Conservation (phyloP, 2,329 filamentous ascomycete species). For the Pseudopithomyces maydicus region DNA sequence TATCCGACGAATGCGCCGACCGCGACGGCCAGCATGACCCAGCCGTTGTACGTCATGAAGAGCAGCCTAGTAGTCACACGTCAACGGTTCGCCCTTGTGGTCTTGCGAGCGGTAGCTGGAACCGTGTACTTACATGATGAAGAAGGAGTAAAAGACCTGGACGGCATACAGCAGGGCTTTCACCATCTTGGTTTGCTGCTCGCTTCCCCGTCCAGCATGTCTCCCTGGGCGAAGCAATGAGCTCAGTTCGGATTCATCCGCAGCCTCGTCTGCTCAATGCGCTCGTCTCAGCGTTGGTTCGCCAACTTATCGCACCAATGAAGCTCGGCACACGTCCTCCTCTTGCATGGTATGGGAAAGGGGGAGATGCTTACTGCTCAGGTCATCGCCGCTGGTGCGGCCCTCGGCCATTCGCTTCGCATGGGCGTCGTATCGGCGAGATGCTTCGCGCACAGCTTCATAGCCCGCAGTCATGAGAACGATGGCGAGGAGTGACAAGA, state of each 20-base stretch:
- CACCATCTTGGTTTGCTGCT: conserved; percentile 73
- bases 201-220: conserved; percentile 53
- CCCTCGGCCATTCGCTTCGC: conserved; percentile 30
- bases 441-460: conserved; percentile 80
- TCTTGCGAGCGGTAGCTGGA: neutral
- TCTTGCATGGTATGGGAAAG: neutral
- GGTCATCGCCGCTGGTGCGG: conserved; percentile 31
- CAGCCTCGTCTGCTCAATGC: conserved; percentile 23
- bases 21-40: conserved; percentile 91
- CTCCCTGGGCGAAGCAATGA: conserved; percentile 79
- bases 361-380: conserved; percentile 35
- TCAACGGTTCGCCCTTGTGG: neutral
- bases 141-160: conserved; percentile 98
- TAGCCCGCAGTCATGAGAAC: conserved; percentile 88
- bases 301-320: neutral
- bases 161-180: conserved; percentile 86
- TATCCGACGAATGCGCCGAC: conserved; percentile 90
- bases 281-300: conserved; percentile 34
- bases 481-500: conserved; percentile 82
- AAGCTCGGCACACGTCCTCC: neutral
- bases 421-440: conserved; percentile 73
- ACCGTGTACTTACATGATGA: conserved; percentile 91
- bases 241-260: conserved; percentile 58
- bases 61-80: conserved; percentile 75
- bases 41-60: conserved; percentile 99